A percentile compares a stretch with the other conserved stretches of the same genome.
These are phyloP conservation scores for Trichoderma pleuroti DNA, from an alignment of 2,329 filamentous ascomycete species.

Conservation along the genomic window DNA sequence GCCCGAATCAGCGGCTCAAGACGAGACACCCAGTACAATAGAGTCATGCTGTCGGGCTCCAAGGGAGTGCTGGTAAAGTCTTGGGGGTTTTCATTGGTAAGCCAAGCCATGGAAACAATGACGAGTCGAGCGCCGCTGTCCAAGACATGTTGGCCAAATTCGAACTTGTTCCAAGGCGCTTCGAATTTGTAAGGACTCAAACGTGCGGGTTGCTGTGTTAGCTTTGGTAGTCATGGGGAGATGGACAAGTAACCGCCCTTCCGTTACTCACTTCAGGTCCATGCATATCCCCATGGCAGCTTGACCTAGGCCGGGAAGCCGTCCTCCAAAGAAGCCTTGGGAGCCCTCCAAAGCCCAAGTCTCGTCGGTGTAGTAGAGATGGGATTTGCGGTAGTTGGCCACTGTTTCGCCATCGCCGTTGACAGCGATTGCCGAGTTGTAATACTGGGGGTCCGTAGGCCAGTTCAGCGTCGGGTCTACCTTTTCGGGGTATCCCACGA, in stretches of 20 bases:
- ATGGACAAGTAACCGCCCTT: background rate
- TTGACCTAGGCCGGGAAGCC: conserved; percentile 47
- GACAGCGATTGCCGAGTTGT: conserved; percentile 53
- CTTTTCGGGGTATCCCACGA: conserved; percentile 72
- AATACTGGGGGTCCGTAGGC: conserved; percentile 52
- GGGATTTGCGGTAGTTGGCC: conserved; percentile 59
- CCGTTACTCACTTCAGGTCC: conserved; percentile 55
- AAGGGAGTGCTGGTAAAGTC: conserved; percentile 45
- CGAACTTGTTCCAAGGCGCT: conserved; percentile 38
- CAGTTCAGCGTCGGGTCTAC: conserved; percentile 49
- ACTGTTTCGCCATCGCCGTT: conserved; percentile 57
- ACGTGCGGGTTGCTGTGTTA: background rate
- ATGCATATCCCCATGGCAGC: conserved; percentile 60
- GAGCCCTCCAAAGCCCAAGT: conserved; percentile 57
- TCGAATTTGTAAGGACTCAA: conserved; percentile 37
- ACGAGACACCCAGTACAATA: conserved; percentile 72
- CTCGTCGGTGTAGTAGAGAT: conserved; percentile 58
- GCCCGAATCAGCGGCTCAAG: conserved; percentile 61
- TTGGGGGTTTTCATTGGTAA: conserved; percentile 54
- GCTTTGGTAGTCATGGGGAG: background rate
- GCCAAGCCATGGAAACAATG: conserved; percentile 75
- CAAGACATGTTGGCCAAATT: conserved; percentile 55
- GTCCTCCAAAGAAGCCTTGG: conserved; percentile 47
- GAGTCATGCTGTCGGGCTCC: conserved; percentile 67
- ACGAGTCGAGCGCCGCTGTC: conserved; percentile 57